Percentiles rank a stretch among this genome's conserved stretches.
Conservation (phyloP, 2,329 filamentous ascomycete genomes). For the Venturia pyrina region DNA sequence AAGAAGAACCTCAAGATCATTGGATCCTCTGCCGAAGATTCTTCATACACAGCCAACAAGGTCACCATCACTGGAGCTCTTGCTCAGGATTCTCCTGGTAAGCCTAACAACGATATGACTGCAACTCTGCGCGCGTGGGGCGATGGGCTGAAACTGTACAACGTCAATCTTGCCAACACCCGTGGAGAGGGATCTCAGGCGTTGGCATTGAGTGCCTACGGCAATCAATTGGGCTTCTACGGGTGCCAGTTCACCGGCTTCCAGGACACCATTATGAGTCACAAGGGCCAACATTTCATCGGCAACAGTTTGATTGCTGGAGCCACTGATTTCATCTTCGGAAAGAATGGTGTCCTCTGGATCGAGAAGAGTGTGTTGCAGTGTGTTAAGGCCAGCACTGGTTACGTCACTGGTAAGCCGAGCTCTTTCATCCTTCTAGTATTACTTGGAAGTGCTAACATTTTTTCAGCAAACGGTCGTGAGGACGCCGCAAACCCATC, state of each 20-base stretch:
- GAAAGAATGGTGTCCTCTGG: constrained; percentile 42
- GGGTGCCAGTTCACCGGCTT: constrained; percentile 44
- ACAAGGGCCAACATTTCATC: constrained; percentile 43
- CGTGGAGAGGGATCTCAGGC: constrained; percentile 41
- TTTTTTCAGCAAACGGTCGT: constrained; percentile 24
- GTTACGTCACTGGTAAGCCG: constrained; percentile 37
- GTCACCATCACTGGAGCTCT: constrained; percentile 44
- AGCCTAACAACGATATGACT: constrained; percentile 44
- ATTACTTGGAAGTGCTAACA: background rate
- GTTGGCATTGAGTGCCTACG: constrained; percentile 43
- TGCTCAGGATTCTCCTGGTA: constrained; percentile 33
- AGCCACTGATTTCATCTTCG: constrained; percentile 52
- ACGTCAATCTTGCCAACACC: constrained; percentile 47
- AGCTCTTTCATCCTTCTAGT: background rate
- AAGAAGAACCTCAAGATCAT: constrained; percentile 44
- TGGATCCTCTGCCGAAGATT: constrained; percentile 46
- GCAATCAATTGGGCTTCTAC: constrained; percentile 46
- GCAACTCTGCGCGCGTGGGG: constrained; percentile 40
- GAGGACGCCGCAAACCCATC: constrained; percentile 28
- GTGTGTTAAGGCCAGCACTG: constrained; percentile 30
- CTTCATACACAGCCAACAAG: constrained; percentile 44
- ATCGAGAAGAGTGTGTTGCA: constrained; percentile 41
- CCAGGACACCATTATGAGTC: constrained; percentile 41
- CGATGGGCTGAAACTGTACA: constrained; percentile 49
- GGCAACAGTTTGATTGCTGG: constrained; percentile 47